These are phyloP conservation scores for Metschnikowia proteae DNA, from an alignment of 805 yeast genomes.

Conservation along the genomic window DNA sequence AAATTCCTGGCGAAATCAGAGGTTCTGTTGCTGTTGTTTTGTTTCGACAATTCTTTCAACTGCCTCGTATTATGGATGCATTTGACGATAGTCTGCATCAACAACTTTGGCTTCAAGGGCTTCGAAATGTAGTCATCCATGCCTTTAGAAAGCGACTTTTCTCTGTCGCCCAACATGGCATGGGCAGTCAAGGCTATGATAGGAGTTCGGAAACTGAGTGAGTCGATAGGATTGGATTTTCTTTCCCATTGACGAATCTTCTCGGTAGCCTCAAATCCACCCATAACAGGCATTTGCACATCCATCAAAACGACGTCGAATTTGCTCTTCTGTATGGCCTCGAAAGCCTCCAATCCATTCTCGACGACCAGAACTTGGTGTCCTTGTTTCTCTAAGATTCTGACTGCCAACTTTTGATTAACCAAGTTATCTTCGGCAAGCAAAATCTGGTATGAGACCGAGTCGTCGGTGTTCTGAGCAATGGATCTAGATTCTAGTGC, in stretches of 20 bases:
- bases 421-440: slow-evolving; percentile 86
- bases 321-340: slow-evolving; percentile 61
- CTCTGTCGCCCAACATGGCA: slow-evolving; percentile 92
- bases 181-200: slow-evolving; percentile 89
- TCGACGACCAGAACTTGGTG: slow-evolving; percentile 82
- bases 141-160: slow-evolving; percentile 78
- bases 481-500: slow-evolving; percentile 81
- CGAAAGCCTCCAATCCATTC: slow-evolving; percentile 79
- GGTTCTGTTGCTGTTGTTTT: slow-evolving; percentile 42
- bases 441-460: slow-evolving; percentile 66
- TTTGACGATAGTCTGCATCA: slow-evolving; percentile 81
- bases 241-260: slow-evolving; percentile 85
- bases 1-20: slow-evolving; percentile 46
- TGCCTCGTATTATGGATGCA: slow-evolving; percentile 71
- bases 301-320: slow-evolving; percentile 89
- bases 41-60: slow-evolving; percentile 52
- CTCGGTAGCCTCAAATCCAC: slow-evolving; percentile 89
- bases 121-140: slow-evolving; percentile 91
- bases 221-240: slow-evolving; percentile 67
- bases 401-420: slow-evolving; percentile 81
- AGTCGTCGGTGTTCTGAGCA: slow-evolving; percentile 75
- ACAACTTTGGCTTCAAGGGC: slow-evolving; percentile 77
- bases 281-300: slow-evolving; percentile 95
- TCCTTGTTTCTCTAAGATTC: slow-evolving; percentile 81
- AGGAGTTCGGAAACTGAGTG: slow-evolving; percentile 72